Conservation (phyloP, 2,329 filamentous ascomycete species). For the Fusarium coffeatum region DNA sequence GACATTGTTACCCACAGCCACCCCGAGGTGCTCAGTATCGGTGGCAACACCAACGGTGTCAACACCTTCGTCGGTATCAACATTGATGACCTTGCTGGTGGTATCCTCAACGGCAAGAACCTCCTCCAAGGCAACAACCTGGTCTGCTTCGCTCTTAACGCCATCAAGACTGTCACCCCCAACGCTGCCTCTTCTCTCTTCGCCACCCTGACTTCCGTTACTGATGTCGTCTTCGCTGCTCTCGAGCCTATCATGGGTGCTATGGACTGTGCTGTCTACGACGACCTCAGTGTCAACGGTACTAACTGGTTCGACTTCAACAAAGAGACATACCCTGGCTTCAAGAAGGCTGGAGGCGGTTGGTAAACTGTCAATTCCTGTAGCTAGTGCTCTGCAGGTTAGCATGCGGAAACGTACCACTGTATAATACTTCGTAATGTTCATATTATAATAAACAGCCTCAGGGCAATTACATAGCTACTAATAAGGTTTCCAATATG, state of each 20-base stretch:
- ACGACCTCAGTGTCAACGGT: conserved; percentile 35
- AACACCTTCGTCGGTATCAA: conserved; percentile 63
- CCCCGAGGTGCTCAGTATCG: conserved; percentile 58
- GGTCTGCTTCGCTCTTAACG: conserved; percentile 55
- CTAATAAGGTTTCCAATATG: no score
- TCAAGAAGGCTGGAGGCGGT: conserved; percentile 38
- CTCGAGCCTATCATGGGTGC: conserved; percentile 37
- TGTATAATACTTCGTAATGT: conserved; percentile 11
- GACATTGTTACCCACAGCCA: conserved; percentile 57
- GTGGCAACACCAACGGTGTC: conserved; percentile 63
- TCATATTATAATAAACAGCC: not conserved
- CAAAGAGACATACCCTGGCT: conserved; percentile 34
- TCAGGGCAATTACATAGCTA: not conserved
- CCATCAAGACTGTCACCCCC: conserved; percentile 55
- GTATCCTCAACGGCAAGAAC: conserved; percentile 56
- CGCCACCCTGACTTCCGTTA: conserved; percentile 42
- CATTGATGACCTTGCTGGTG: conserved; percentile 56
- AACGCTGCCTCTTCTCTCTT: conserved; percentile 56
- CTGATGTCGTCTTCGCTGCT: conserved; percentile 31
- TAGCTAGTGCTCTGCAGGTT: not conserved
- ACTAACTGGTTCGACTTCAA: conserved; percentile 40
- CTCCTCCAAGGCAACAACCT: conserved; percentile 61
- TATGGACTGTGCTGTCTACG: conserved; percentile 30
- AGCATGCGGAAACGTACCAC: not conserved
- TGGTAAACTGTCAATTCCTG: conserved; percentile 11